These are phyloP conservation scores for Coniochaeta prunicola DNA, from an alignment of 2,329 filamentous ascomycete genomes.

Conservation along the genomic window DNA sequence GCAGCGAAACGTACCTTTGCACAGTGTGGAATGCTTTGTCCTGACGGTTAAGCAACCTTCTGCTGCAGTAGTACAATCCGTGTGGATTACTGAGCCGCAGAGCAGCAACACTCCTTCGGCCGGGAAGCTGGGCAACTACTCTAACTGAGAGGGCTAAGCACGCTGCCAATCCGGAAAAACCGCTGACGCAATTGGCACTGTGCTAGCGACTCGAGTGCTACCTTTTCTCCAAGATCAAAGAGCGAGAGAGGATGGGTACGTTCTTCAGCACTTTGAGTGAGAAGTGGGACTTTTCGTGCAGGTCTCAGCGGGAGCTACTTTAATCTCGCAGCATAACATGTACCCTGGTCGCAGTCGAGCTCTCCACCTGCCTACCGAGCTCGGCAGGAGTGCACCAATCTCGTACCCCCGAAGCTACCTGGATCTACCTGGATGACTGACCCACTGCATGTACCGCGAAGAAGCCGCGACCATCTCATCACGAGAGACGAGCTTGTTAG, in stretches of 20 bases:
- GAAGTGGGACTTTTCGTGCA: slow-evolving; percentile 12
- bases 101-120: not conserved
- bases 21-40: not conserved
- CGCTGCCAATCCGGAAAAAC: not conserved
- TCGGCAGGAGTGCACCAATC: slow-evolving; percentile 12
- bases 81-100: not conserved
- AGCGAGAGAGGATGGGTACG: not conserved
- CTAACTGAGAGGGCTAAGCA: not conserved
- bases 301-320: slow-evolving; percentile 20
- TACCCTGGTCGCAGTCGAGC: slow-evolving; percentile 15
- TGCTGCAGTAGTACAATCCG: not conserved
- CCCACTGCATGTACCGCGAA: slow-evolving; percentile 13
- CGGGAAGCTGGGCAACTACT: not conserved
- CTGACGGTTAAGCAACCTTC: not conserved
- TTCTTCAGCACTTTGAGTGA: slow-evolving; percentile 9
- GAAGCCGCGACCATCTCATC: slow-evolving; percentile 1
- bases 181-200: not conserved
- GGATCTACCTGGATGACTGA: slow-evolving; percentile 19
- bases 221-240: not conserved
- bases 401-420: slow-evolving; percentile 13
- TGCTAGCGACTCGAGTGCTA: not conserved
- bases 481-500: slow-evolving; percentile 7
- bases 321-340: slow-evolving; percentile 18
- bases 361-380: not conserved
- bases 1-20: not conserved